Conservation (phyloP, 1,139 yeast species). For the Wickerhamiella pararugosa region DNA sequence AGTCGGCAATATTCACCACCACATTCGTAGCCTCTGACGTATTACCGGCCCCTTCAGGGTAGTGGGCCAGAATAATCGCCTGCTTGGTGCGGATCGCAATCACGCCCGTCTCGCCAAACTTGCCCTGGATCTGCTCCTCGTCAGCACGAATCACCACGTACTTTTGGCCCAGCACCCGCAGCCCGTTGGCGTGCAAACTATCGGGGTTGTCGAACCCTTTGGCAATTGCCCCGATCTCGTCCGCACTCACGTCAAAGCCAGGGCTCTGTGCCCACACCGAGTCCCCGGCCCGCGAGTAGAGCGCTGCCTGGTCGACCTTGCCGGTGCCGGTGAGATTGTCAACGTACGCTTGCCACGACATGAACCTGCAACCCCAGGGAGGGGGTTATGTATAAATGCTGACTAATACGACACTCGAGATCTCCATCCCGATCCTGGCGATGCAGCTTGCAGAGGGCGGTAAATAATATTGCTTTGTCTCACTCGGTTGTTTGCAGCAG, state of each 20-base stretch:
- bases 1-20: conserved; percentile 91
- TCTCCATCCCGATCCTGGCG: no score
- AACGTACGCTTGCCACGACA: conserved; percentile 55
- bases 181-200: conserved; percentile 66
- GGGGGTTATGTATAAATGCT: no score
- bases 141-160: conserved; percentile 83
- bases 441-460: no score
- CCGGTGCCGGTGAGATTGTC: conserved; percentile 80
- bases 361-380: not conserved
- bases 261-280: conserved; percentile 85
- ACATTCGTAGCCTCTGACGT: conserved; percentile 92
- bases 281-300: conserved; percentile 90
- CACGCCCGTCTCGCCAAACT: conserved; percentile 75
- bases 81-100: conserved; percentile 87
- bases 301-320: conserved; percentile 81
- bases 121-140: conserved; percentile 87
- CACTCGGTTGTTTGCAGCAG: no score
- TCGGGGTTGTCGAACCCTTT: conserved; percentile 70
- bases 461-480: no score
- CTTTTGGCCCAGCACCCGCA: conserved; percentile 73
- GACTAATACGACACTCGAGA: no score
- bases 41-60: conserved; percentile 47
- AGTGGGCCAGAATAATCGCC: conserved; percentile 86
- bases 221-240: conserved; percentile 63
- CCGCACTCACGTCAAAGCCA: conserved; percentile 47